Conservation (phyloP, 495 filamentous ascomycete genomes). For the Penicillium parvum region DNA sequence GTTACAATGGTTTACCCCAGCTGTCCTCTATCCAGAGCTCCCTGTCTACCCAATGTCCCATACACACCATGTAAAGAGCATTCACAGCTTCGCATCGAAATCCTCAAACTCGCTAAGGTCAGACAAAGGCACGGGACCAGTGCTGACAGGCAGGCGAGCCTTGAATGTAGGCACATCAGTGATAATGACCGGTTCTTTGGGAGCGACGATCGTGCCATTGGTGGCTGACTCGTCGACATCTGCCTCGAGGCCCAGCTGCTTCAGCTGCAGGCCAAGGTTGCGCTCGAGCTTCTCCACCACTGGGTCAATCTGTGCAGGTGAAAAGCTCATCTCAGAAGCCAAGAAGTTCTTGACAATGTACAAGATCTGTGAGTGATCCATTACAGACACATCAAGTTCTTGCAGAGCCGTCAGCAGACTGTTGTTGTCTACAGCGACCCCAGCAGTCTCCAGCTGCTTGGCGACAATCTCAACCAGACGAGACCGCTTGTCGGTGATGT, state of each 20-base stretch:
- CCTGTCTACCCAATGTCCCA: conserved; percentile 11
- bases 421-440: conserved; percentile 41
- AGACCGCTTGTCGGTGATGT: conserved; percentile 49
- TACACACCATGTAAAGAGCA: conserved; percentile 2
- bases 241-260: conserved; percentile 37
- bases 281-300: conserved; percentile 44
- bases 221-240: conserved; percentile 21
- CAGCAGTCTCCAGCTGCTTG: conserved; percentile 50
- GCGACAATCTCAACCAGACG: conserved; percentile 46
- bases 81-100: conserved; percentile 67
- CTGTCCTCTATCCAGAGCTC: no score
- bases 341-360: conserved; percentile 48
- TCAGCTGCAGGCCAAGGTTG: conserved; percentile 34
- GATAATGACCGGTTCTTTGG: conserved; percentile 48
- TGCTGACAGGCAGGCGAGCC: conserved; percentile 61
- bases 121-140: conserved; percentile 64
- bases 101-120: conserved; percentile 82
- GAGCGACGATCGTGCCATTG: conserved; percentile 29
- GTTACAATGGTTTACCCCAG: no score
- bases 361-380: conserved; percentile 41
- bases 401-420: conserved; percentile 43
- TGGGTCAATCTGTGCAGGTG: conserved; percentile 36
- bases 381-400: conserved; percentile 41
- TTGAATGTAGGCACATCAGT: conserved; percentile 74
- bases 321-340: conserved; percentile 39